Evolutionary conservation across 2,329 filamentous ascomycete species (phyloP), one percentile per base, ranked within the genome.

Genomic region (Pseudogymnoascus sp.): DNA sequence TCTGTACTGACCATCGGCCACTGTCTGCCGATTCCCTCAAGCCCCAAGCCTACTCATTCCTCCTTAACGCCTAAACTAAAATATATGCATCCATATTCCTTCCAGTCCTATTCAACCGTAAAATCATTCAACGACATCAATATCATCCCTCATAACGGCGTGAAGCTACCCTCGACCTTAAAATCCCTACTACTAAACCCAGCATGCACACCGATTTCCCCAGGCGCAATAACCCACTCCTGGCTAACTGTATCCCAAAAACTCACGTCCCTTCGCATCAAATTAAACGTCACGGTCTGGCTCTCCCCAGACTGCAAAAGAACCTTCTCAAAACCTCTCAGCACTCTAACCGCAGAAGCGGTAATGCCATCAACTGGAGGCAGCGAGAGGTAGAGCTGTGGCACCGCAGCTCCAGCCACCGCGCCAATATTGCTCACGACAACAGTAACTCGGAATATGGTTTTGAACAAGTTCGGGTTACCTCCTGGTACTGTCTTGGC

Each of bases 211-310:
- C 64, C 71, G 56, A 76, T 77, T 59, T 73, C 67, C 7, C 76
- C 76, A 59, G 69, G 68, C 5, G 82, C 80, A 70, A 86, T 77
- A 1, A 85, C 79, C 89, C 89, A 91, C 67, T 91, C 89, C 76
- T 90, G 88, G 42, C 76, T 72, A 5, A 77, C 74, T 0, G 84
- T 81, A 71, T 89, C 87, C 89, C 89, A 91, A 53, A 89, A 87
- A 67, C 88, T 90, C 63, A 91, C 63, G 71, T 91, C 89, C 69
- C 87, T 84, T 63, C 89, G 81, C 5, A 82, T 89, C 63, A 91
- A 68, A 0, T 77, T 75, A 68, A 91, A 79, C 18, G 79, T 77
- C 12, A 60, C 70, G 0, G 73, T 74, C 2, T 75, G 72, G 1
- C 75, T 77, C 67, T 82, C 73, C 0, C 80, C 79, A 0, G 81